These are phyloP conservation scores for Cladobotryum mycophilum DNA, from an alignment of 2,329 filamentous ascomycete genomes.

Conservation along the genomic window DNA sequence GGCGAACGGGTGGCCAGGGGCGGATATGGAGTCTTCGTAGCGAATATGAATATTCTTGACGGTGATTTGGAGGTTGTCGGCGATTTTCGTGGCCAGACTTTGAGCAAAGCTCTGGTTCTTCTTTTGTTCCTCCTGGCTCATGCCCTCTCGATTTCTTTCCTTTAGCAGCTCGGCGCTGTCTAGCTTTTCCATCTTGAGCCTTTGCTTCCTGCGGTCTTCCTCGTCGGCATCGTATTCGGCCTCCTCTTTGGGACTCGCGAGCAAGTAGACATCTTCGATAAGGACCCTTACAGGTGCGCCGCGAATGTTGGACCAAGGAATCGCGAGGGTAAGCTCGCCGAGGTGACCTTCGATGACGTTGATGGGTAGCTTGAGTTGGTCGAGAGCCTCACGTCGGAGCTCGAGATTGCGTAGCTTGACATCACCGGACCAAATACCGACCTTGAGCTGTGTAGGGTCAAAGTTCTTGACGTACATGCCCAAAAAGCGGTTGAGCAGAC, in stretches of 20 bases:
- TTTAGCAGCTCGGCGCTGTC: constrained; percentile 94
- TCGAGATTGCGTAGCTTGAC: constrained; percentile 92
- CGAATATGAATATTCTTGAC: constrained; percentile 98
- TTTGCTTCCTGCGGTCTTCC: constrained; percentile 76
- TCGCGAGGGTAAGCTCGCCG: constrained; percentile 82
- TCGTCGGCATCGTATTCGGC: constrained; percentile 89
- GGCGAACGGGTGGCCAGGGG: constrained; percentile 90
- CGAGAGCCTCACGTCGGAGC: constrained; percentile 87
- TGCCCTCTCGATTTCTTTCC: constrained; percentile 83
- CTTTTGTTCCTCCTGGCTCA: constrained; percentile 91
- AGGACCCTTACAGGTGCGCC: constrained; percentile 91
- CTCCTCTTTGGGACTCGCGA: constrained; percentile 94
- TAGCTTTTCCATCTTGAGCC: constrained; percentile 98
- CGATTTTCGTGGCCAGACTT: constrained; percentile 90
- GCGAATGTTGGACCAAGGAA: constrained; percentile 95
- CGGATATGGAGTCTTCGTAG: constrained; percentile 95
- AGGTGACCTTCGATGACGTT: constrained; percentile 96
- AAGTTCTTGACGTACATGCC: constrained; percentile 99
- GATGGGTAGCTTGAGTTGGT: constrained; percentile 92
- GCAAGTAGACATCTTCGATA: constrained; percentile 92
- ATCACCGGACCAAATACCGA: constrained; percentile 98
- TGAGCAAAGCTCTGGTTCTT: constrained; percentile 98
- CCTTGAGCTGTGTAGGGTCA: constrained; percentile 93
- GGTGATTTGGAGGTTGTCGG: constrained; percentile 95
- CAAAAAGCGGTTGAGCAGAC: constrained; percentile 96